phyloP scores from a whole-genome alignment of 768 basidiomycete genomes.

The Hydnomerulius pinastri region DNA sequence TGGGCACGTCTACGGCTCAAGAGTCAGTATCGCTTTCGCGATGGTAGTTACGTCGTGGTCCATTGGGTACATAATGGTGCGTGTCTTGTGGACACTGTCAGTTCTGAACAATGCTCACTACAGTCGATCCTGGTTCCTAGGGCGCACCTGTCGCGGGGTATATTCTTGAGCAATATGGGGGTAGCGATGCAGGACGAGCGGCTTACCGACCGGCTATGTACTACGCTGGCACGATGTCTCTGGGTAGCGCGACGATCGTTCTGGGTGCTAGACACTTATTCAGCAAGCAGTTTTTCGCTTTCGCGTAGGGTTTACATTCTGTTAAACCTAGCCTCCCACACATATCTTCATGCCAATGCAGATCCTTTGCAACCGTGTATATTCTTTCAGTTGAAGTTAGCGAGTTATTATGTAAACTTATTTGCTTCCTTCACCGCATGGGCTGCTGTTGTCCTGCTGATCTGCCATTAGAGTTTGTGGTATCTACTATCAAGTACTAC shows the following conservation, averaged over 20 bases:
- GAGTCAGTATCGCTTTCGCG: constrained; percentile 33
- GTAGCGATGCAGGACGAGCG: constrained; percentile 15
- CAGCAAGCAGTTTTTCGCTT: constrained; percentile 11
- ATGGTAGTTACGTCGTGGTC: constrained; percentile 36
- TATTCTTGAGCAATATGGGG: constrained; percentile 29
- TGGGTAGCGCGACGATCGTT: constrained; percentile 23
- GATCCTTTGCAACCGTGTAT: not conserved
- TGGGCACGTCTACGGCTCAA: constrained; percentile 29
- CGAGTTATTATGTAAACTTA: too few relatives aligned
- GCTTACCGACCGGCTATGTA: constrained; percentile 35
- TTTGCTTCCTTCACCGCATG: too few relatives aligned
- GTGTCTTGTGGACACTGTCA: not conserved
- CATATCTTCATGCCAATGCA: not conserved
- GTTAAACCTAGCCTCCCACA: not conserved
- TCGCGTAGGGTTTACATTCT: constrained; percentile 7
- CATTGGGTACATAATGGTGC: constrained; percentile 29
- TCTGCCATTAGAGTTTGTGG: too few relatives aligned
- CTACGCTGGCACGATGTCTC: constrained; percentile 28
- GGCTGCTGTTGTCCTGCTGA: too few relatives aligned
- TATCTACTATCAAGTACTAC: too few relatives aligned
- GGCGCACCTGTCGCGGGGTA: constrained; percentile 33
- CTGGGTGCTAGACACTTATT: constrained; percentile 11
- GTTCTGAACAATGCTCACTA: not conserved
- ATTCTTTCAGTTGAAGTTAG: too few relatives aligned
- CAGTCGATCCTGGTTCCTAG: constrained; percentile 3